Evolutionary conservation across 2,329 filamentous ascomycete species (phyloP), one percentile per base, ranked within the genome.

Genomic region (Cercospora berteroae): DNA sequence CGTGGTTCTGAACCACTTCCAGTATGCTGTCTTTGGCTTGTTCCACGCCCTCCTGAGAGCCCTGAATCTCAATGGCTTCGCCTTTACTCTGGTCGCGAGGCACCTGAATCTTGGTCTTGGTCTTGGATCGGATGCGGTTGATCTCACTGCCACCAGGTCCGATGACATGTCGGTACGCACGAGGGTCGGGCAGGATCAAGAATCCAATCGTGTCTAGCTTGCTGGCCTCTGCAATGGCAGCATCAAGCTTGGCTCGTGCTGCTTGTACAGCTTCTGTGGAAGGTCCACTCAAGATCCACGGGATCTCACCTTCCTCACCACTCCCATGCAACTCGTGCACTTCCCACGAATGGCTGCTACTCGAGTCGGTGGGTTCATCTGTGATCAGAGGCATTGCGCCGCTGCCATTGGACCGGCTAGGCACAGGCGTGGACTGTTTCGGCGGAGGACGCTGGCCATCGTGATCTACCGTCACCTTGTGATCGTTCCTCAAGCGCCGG

Each of bases 101-200:
- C 48, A 99, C 94, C 71, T 94, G 93, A 78, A 99, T 96, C 81
- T 91, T 93, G 81, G 94, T 97, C 64, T 91, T 92, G 61, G 93
- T 97, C 83, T 95, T 89, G 82, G 92, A 93, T 73, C 95, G 89
- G 78, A 99, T 97, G 50, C 88, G 83, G 81, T 97, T 97, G 79
- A 99, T 96, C 80, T 94, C 94, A 79, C 88, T 91, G 67, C 95
- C 95, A 67, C 90, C 91, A 71, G 90, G 89, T 4, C 95, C 95
- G 73, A 99, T 93, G 59, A 99, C 92, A 71, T 91, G 91, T 69
- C 94, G 88, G 84, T 97, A 97, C 57, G 92, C 93, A 73, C 87
- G 88, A 10, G 95, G 92, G 77, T 99, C 94, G 0, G 94, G 91
- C 44, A 99, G 86, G 71, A 95, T 89, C 39, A 99, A 86, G 79